Percentiles rank a stretch among this genome's conserved stretches.
phyloP scores from a whole-genome alignment of 257 asterid genomes.

The Primulina tabacum region DNA sequence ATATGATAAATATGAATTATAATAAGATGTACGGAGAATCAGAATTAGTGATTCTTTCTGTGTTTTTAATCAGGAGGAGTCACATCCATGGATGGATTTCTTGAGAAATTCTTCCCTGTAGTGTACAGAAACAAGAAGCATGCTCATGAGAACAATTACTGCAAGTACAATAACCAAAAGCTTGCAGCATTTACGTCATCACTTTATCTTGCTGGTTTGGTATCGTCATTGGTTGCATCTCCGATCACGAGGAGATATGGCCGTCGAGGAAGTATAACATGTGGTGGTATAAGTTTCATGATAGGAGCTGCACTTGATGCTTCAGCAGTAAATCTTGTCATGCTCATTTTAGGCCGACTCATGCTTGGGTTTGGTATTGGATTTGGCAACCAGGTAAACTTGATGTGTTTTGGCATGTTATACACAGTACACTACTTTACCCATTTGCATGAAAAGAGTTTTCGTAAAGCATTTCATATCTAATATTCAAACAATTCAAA shows the following conservation, averaged over 20 bases:
- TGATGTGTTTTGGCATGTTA: not conserved
- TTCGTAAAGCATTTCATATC: not conserved
- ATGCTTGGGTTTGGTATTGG: constrained; percentile 94
- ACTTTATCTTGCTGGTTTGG: constrained; percentile 47
- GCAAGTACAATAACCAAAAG: constrained; percentile 55
- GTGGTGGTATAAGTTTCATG: constrained; percentile 47
- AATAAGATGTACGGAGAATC: not conserved
- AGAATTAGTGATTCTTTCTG: not conserved
- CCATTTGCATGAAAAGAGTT: not conserved
- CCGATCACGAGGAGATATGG: constrained; percentile 60
- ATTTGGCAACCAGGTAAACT: constrained; percentile 77
- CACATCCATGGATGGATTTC: constrained; percentile 59
- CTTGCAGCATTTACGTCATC: constrained; percentile 58
- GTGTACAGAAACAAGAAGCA: constrained; percentile 37
- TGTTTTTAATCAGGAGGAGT: constrained; percentile 45
- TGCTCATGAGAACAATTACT: constrained; percentile 48
- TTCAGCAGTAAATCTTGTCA: constrained; percentile 42
- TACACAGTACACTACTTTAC: not conserved
- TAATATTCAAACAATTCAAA: not conserved
- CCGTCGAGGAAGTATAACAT: constrained; percentile 44
- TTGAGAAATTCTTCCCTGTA: constrained; percentile 34
- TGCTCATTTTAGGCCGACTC: constrained; percentile 78
- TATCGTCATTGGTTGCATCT: constrained; percentile 59
- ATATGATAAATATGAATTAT: not conserved
- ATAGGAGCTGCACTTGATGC: constrained; percentile 51